A percentile compares a stretch with the other conserved stretches of the same genome.
These are phyloP conservation scores for Scutellaria barbata DNA, from an alignment of 257 asterid species.

Conservation along the genomic window DNA sequence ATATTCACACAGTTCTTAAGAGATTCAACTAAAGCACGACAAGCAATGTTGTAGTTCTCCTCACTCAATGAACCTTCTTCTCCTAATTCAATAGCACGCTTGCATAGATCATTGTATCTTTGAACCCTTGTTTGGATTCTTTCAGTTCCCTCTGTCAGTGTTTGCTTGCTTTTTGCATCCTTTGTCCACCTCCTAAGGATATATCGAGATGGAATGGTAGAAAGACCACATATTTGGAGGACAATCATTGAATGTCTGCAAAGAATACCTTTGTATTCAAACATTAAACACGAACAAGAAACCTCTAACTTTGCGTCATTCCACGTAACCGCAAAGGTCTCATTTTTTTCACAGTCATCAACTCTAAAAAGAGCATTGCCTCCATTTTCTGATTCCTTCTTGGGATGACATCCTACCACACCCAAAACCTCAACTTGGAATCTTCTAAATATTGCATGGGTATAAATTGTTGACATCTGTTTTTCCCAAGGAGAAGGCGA, in stretches of 20 bases:
- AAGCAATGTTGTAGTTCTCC: slow-evolving; percentile 74
- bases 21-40: slow-evolving; percentile 79
- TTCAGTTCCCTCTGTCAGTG: slow-evolving; percentile 61
- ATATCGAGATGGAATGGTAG: slow-evolving; percentile 80
- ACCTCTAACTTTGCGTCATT: slow-evolving; percentile 70
- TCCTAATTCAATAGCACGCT: slow-evolving; percentile 82
- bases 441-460: slow-evolving; percentile 86
- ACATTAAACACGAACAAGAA: slow-evolving; percentile 94
- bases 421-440: slow-evolving; percentile 96
- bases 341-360: slow-evolving; percentile 87
- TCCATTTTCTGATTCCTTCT: slow-evolving; percentile 68
- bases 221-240: slow-evolving; percentile 91
- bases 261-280: slow-evolving; percentile 87
- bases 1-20: slow-evolving; percentile 79
- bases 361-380: slow-evolving; percentile 63
- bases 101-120: slow-evolving; percentile 88
- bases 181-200: slow-evolving; percentile 96
- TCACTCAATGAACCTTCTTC: slow-evolving; percentile 88
- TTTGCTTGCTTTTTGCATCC: slow-evolving; percentile 74
- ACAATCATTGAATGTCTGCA: slow-evolving; percentile 97
- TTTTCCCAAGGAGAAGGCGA: slow-evolving; percentile 99
- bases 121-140: slow-evolving; percentile 73
- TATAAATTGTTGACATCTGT: slow-evolving; percentile 87
- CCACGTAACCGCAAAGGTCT: slow-evolving; percentile 78
- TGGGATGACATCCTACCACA: slow-evolving; percentile 98